A percentile compares a stretch with the other conserved stretches of the same genome.
These are phyloP conservation scores for Coelastrella sp. DNA, from an alignment of 139 green algal species.

Conservation along the genomic window DNA sequence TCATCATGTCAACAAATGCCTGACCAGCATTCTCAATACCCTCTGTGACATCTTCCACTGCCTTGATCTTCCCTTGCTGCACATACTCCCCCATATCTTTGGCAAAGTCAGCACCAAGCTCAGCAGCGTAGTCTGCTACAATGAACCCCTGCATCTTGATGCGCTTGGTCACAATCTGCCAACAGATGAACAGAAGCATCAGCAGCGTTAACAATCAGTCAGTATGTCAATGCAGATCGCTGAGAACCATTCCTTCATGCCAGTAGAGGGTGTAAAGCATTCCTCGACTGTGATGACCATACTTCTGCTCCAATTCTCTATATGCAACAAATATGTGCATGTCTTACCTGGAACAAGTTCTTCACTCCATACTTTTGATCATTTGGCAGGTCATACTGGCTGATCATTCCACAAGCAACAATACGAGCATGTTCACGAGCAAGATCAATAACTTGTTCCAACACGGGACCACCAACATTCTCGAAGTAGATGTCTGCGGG, in stretches of 20 bases:
- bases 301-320: no score
- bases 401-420: slow-evolving; percentile 59
- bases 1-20: slow-evolving; percentile 51
- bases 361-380: slow-evolving; percentile 54
- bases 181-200: no score
- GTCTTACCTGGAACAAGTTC: slow-evolving; percentile 53
- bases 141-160: slow-evolving; percentile 55
- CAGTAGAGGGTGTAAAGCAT: no score
- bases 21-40: slow-evolving; percentile 52
- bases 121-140: not conserved
- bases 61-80: slow-evolving; percentile 59
- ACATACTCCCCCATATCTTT: slow-evolving; percentile 27
- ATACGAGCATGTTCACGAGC: slow-evolving; percentile 41
- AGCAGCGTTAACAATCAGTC: no score
- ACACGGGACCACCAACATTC: slow-evolving; percentile 60
- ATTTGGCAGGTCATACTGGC: slow-evolving; percentile 54
- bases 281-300: no score
- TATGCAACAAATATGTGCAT: no score
- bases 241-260: no score
- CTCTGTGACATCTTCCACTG: slow-evolving; percentile 45
- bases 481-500: slow-evolving; percentile 43
- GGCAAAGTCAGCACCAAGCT: not conserved
- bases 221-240: no score
- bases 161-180: slow-evolving; percentile 36
- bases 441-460: slow-evolving; percentile 56